phyloP scores from a whole-genome alignment of 192 early-diverging fungal genomes.

The Backusella parvicylindrica region DNA sequence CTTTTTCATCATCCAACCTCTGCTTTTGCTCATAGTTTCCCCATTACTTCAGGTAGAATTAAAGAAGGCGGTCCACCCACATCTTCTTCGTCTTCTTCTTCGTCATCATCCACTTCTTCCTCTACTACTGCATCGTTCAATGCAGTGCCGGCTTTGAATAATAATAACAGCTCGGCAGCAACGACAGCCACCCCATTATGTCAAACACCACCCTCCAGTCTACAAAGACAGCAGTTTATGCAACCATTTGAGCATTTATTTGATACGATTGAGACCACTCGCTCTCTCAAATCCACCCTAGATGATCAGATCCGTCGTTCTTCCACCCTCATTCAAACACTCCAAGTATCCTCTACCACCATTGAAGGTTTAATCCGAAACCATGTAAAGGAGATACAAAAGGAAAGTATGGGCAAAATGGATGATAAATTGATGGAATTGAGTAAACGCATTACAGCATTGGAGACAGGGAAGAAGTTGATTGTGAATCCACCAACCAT shows the following conservation, averaged over 20 bases:
- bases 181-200: conserved; percentile 30
- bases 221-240: conserved; percentile 50
- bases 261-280: conserved; percentile 56
- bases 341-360: conserved; percentile 68
- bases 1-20: background rate
- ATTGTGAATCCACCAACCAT: conserved; percentile 22
- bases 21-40: conserved; percentile 1
- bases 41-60: background rate
- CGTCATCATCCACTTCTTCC: conserved; percentile 14
- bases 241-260: conserved; percentile 52
- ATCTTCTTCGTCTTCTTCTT: conserved; percentile 28
- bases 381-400: conserved; percentile 73
- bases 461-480: conserved; percentile 3
- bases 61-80: background rate
- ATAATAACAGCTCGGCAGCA: conserved; percentile 25
- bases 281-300: conserved; percentile 60
- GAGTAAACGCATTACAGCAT: background rate
- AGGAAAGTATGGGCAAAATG: conserved; percentile 49
- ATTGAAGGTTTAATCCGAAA: conserved; percentile 72
- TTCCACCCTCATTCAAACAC: conserved; percentile 65
- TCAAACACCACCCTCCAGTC: conserved; percentile 12
- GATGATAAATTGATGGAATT: conserved; percentile 37
- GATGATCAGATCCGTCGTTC: conserved; percentile 77
- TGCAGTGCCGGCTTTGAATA: conserved; percentile 33
- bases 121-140: conserved; percentile 11